Base-by-base conservation (phyloP, 352 stramenopile species). In the Phytophthora cryptogea region DNA sequence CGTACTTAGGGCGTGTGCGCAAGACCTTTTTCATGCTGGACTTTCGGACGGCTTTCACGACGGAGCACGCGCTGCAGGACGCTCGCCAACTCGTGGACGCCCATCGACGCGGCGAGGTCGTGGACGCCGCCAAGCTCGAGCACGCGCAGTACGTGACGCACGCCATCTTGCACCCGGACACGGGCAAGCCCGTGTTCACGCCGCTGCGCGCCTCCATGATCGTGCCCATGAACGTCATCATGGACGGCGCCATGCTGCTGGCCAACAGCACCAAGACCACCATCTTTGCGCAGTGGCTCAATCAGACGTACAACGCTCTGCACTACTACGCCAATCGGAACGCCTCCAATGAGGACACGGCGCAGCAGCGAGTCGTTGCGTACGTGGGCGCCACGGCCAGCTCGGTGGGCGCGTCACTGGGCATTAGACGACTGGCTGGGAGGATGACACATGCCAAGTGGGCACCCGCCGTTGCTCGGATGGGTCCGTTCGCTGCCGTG, bases 251-350 rank as follows among this genome's bases (percentile, higher is more conserved):
- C 35, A 95, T 95, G 87, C 68, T 95, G 43, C 63, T 90, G 51
- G 87, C 87, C 41, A 78, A 74, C 45, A 80, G 79, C 31, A 88
- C 82, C 8, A 45, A 59, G 41, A 77, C 81, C 49, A 93, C 85
- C 16, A 65, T 94, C 58, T 77, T 89, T 14, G 83, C 83, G 28
- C 87, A 95, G 54, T 93, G 81, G 85, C 80, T 95, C 40, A 95
- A 95, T 59, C 87, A 95, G 65, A 92, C 84, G 37, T 95, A 95
- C 77, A 95, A 95, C 54, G 87, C 87, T n/a, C 66, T 94, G 51
- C 87, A 95, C 68, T 95, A 95, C 68, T 94, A 93, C 63, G 87
- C 87, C 53, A 95, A 95, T 59, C 87, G 84, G 54, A 95, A 95
- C 49, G 83, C 83, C 8, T 90, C 79, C 23, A 94, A 94, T 54